Conservation (phyloP, 495 filamentous ascomycete genomes). For the Neurospora sublineolata region DNA sequence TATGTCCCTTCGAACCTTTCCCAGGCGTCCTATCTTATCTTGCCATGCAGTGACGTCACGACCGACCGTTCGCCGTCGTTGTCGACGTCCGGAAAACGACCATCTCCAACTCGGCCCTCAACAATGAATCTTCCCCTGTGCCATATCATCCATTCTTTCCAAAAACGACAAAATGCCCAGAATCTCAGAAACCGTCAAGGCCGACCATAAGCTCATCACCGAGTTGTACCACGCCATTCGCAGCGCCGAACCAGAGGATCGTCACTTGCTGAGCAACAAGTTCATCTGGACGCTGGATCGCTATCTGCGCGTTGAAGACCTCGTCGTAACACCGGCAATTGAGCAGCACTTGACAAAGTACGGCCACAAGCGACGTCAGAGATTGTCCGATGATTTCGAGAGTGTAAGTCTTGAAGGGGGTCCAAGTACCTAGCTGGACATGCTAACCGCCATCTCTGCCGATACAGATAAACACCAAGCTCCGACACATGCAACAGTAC, state of each 20-base stretch:
- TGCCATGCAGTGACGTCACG: background rate
- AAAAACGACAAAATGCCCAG: slow-evolving; percentile 11
- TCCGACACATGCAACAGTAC: slow-evolving; percentile 16
- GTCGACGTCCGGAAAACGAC: background rate
- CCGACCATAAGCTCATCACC: slow-evolving; percentile 13
- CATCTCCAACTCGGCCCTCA: background rate
- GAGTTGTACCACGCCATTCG: slow-evolving; percentile 8
- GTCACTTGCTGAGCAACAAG: slow-evolving; percentile 3
- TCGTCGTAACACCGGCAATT: slow-evolving; percentile 17
- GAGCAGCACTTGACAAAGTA: slow-evolving; percentile 10
- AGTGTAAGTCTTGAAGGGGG: slow-evolving; percentile 12
- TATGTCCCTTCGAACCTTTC: too few species aligned
- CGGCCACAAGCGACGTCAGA: slow-evolving; percentile 9
- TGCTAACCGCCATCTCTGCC: background rate
- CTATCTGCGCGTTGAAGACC: slow-evolving; percentile 21
- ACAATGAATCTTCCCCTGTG: background rate
- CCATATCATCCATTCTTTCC: background rate
- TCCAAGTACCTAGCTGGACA: background rate
- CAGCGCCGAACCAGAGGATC: slow-evolving; percentile 6
- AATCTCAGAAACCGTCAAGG: slow-evolving; percentile 17
- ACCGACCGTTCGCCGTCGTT: background rate
- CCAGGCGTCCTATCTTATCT: background rate
- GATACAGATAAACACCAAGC: slow-evolving; percentile 17
- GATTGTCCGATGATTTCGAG: slow-evolving; percentile 18
- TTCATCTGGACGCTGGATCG: slow-evolving; percentile 19